Percentiles rank a stretch among this genome's conserved stretches.
Conservation (phyloP, 2,329 filamentous ascomycete species). For the Diaporthe citriasiana region DNA sequence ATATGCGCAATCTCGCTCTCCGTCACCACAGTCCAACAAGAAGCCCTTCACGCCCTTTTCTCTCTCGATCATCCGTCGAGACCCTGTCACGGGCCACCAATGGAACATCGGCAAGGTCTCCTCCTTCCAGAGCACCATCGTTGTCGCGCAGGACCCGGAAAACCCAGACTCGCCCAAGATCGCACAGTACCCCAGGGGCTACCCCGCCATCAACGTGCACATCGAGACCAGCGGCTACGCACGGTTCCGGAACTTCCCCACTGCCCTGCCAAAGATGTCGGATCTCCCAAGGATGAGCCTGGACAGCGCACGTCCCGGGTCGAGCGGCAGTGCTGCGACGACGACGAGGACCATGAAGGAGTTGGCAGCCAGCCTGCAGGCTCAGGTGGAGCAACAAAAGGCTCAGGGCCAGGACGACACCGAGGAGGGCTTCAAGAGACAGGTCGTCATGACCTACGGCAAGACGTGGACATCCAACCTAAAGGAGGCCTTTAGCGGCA, state of each 20-base stretch:
- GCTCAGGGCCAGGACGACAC: constrained; percentile 43
- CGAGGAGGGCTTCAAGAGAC: constrained; percentile 62
- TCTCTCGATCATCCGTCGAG: constrained; percentile 79
- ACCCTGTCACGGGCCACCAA: constrained; percentile 76
- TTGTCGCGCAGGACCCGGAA: constrained; percentile 45
- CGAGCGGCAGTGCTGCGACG: constrained; percentile 42
- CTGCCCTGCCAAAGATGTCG: constrained; percentile 51
- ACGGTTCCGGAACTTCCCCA: constrained; percentile 67
- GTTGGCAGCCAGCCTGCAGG: constrained; percentile 35
- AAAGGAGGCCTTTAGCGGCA: constrained; percentile 57
- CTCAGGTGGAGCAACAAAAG: constrained; percentile 39
- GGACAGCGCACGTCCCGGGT: constrained; percentile 48
- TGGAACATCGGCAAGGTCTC: constrained; percentile 82
- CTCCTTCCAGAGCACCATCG: constrained; percentile 63
- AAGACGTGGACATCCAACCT: constrained; percentile 64
- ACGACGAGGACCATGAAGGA: constrained; percentile 44
- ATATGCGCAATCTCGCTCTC: constrained; percentile 49
- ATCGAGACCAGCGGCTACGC: constrained; percentile 70
- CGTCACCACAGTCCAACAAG: constrained; percentile 55
- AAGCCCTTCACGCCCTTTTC: constrained; percentile 61
- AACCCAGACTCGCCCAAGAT: constrained; percentile 46
- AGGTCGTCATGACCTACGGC: constrained; percentile 71
- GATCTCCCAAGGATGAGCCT: constrained; percentile 48
- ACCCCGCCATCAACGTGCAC: constrained; percentile 64
- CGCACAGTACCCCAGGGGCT: constrained; percentile 43